These are phyloP conservation scores for Geoglossum cookeanum DNA, from an alignment of 2,329 filamentous ascomycete genomes.

Conservation along the genomic window DNA sequence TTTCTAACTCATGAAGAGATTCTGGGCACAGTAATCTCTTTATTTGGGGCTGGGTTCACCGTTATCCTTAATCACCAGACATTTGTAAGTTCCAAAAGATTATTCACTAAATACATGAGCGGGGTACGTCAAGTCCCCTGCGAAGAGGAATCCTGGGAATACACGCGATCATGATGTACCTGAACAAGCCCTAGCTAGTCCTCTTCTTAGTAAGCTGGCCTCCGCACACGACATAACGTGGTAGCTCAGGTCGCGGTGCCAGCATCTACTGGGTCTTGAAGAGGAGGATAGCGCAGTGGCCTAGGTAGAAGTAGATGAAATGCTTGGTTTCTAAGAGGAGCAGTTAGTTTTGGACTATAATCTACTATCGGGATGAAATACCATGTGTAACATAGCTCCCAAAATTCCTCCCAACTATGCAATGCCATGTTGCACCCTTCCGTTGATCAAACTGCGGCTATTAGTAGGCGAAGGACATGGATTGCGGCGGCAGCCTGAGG, in stretches of 20 bases:
- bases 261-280: conserved; percentile 88
- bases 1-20: too few species aligned
- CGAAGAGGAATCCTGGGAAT: background rate
- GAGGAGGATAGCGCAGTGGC: conserved; percentile 90
- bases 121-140: background rate
- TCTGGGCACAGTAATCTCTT: too few species aligned
- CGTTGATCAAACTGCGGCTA: conserved; percentile 67
- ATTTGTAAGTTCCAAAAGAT: background rate
- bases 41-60: background rate
- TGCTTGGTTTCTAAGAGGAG: conserved; percentile 71
- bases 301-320: conserved; percentile 99
- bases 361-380: conserved; percentile 25
- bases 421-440: conserved; percentile 98
- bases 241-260: background rate
- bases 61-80: background rate
- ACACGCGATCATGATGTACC: background rate
- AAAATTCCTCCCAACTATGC: conserved; percentile 96
- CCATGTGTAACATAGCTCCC: conserved; percentile 97
- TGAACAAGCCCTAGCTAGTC: background rate
- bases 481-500: background rate
- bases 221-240: background rate
- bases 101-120: background rate
- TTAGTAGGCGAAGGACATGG: background rate
- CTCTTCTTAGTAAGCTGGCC: background rate
- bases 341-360: conserved; percentile 9